Base-by-base conservation (phyloP, 306 rosid species). In the Acacia confusa region DNA sequence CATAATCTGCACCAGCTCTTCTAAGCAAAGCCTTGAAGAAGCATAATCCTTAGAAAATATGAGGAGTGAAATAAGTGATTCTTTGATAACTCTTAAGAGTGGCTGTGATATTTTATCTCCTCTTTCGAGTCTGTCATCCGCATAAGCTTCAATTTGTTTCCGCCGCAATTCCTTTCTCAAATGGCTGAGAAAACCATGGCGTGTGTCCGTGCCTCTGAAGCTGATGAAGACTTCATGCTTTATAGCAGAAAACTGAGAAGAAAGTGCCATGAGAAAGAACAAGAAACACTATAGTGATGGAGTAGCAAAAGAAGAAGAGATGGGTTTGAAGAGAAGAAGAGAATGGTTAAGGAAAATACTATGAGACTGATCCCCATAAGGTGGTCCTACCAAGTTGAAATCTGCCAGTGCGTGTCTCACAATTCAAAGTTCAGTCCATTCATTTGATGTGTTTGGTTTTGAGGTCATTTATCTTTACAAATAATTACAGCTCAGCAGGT, bases 1-100 rank as follows among this genome's bases (percentile, higher is more conserved):
- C 5, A 70, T 43, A 47, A 70, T 22, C 16, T 70, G 47, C 55
- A 41, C 74, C 3, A 70, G 55, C 28, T 40, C 79, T 12, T 61
- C 66, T 30, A 60, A 25, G 69, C 50, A 76, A 48, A 34, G 14
- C n/a, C 14, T 70, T 13, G 74, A 70, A 41, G 74, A 76, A 60
- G 55, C 70, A 76, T 72, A 72, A 55, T 48, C 25, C 41, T 28
- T 28, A 7, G 76, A 72, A 19, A 82, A 75, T 14, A 75, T 40
- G 63, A 75, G 17, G 16, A 75, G 24, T 1, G 79, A 58, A 8
- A 75, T 57, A 2, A 38, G 53, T 24, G 79, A 75, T 75, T 75
- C 70, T n/a, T 58, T 67, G 0, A 75, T 75, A 17, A 57, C 79
- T 58, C 25, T 75, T 3, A 75, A 4, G 14, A 75, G 55, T 24